These are phyloP conservation scores for Globisporangium nodosum DNA, from an alignment of 352 stramenopile genomes.

Conservation along the genomic window DNA sequence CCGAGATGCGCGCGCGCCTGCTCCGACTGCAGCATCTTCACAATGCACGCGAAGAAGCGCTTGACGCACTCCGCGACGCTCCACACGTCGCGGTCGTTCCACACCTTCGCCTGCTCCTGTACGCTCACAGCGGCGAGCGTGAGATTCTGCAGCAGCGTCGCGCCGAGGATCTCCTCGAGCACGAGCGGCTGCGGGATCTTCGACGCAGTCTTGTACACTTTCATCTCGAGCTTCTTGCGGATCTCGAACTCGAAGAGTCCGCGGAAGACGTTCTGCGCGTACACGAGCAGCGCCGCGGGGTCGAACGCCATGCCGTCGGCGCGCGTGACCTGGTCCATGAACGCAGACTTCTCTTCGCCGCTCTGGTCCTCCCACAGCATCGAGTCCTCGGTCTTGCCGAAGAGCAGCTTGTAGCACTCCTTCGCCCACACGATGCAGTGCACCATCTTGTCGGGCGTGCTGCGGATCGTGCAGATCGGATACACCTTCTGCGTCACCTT, in stretches of 20 bases:
- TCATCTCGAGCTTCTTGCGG: constrained; percentile 94
- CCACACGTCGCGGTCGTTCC: constrained; percentile 87
- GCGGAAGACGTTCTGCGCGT: constrained; percentile 75
- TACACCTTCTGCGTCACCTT: constrained; percentile 96
- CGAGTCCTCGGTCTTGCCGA: constrained; percentile 79
- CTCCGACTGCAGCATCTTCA: constrained; percentile 50
- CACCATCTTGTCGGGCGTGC: constrained; percentile 98
- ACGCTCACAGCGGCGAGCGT: constrained; percentile 16
- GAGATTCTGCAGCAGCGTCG: constrained; percentile 34
- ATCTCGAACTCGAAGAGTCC: constrained; percentile 95
- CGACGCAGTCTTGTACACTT: constrained; percentile 94
- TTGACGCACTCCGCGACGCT: constrained; percentile 80
- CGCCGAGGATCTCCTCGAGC: constrained; percentile 48
- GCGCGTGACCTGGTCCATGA: constrained; percentile 71
- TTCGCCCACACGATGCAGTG: constrained; percentile 99
- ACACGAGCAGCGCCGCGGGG: constrained; percentile 38
- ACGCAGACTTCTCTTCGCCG: constrained; percentile 80
- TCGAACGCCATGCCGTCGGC: constrained; percentile 37
- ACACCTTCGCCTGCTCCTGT: constrained; percentile 35
- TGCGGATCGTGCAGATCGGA: constrained; percentile 99
- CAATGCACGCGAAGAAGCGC: constrained; percentile 78
- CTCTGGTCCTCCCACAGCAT: constrained; percentile 94
- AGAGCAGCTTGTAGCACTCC: constrained; percentile 87
- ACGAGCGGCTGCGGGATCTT: constrained; percentile 84
- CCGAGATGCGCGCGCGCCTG: constrained; percentile 55